Evolutionary conservation across 1,284 basidiomycete genomes (phyloP).

Genomic region (Rhodotorula sp.): DNA sequence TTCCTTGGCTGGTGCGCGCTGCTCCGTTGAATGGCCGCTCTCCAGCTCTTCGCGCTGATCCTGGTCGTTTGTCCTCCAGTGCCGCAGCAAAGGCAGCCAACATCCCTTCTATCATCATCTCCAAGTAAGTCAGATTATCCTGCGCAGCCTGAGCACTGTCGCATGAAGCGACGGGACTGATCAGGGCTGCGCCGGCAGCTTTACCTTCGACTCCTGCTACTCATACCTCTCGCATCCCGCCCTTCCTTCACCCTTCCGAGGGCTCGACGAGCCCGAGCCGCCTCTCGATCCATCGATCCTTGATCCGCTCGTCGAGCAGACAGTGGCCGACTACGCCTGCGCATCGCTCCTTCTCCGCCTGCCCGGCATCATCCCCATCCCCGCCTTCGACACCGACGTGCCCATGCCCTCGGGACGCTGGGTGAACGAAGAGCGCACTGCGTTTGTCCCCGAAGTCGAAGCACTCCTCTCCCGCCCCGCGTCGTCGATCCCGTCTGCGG

Average conservation of each 20-base stretch:
- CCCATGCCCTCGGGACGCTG: constrained; percentile 64
- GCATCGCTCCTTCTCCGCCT: constrained; percentile 69
- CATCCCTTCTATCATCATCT: constrained; percentile 68
- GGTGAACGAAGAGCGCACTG: constrained; percentile 58
- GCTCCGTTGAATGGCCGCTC: neutral
- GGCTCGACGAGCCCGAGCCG: constrained; percentile 54
- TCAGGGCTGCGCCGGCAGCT: constrained; percentile 55
- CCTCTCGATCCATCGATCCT: constrained; percentile 60
- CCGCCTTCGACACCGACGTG: constrained; percentile 59
- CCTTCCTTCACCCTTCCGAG: constrained; percentile 37
- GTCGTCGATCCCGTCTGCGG: constrained; percentile 29
- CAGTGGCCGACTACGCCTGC: constrained; percentile 66
- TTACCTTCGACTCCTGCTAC: constrained; percentile 77
- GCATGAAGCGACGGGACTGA: neutral
- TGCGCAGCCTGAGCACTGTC: neutral
- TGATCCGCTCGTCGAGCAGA: constrained; percentile 63
- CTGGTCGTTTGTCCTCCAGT: constrained; percentile 51
- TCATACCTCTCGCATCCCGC: constrained; percentile 65
- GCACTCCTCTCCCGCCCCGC: constrained; percentile 37
- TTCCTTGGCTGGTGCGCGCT: constrained; percentile 69
- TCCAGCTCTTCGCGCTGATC: neutral
- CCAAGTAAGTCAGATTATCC: constrained; percentile 46
- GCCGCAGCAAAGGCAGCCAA: constrained; percentile 65
- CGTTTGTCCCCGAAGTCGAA: constrained; percentile 58
- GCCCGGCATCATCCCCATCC: constrained; percentile 72